Percentiles rank a stretch among this genome's conserved stretches.
phyloP scores from a whole-genome alignment of 805 yeast species.

The Saturnispora halmiae region DNA sequence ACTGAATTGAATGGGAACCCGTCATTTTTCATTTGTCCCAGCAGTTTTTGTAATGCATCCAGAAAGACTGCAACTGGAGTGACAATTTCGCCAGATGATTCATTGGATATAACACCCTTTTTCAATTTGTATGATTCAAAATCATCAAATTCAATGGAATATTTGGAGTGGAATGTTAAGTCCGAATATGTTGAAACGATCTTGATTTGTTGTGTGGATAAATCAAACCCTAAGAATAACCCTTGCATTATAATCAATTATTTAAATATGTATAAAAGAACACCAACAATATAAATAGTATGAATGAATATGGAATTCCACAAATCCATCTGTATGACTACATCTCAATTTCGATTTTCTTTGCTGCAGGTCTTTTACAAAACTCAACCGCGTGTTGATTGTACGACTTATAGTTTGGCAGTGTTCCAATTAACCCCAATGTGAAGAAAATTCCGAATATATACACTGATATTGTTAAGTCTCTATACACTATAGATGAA shows the following conservation, averaged over 20 bases:
- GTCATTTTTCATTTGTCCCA: slow-evolving; percentile 41
- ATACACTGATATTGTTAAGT: slow-evolving; percentile 32
- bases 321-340: no score
- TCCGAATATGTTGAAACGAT: slow-evolving; percentile 52
- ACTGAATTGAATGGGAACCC: slow-evolving; percentile 52
- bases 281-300: not conserved
- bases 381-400: slow-evolving; percentile 42
- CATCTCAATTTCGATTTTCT: slow-evolving; percentile 11
- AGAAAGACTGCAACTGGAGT: slow-evolving; percentile 90
- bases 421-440: slow-evolving; percentile 30
- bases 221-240: slow-evolving; percentile 64
- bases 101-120: slow-evolving; percentile 62
- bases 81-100: slow-evolving; percentile 48
- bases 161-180: slow-evolving; percentile 41
- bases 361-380: slow-evolving; percentile 26
- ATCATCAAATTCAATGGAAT: slow-evolving; percentile 62
- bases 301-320: not conserved
- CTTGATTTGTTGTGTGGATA: slow-evolving; percentile 85
- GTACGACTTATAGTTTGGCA: slow-evolving; percentile 55
- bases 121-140: slow-evolving; percentile 47
- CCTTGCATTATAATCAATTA: slow-evolving; percentile 8
- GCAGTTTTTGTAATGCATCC: slow-evolving; percentile 64
- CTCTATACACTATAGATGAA: slow-evolving; percentile 40
- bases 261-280: not conserved
- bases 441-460: slow-evolving; percentile 32